These are phyloP conservation scores for Microascus cirrosus DNA, from an alignment of 2,329 filamentous ascomycete species.

Conservation along the genomic window DNA sequence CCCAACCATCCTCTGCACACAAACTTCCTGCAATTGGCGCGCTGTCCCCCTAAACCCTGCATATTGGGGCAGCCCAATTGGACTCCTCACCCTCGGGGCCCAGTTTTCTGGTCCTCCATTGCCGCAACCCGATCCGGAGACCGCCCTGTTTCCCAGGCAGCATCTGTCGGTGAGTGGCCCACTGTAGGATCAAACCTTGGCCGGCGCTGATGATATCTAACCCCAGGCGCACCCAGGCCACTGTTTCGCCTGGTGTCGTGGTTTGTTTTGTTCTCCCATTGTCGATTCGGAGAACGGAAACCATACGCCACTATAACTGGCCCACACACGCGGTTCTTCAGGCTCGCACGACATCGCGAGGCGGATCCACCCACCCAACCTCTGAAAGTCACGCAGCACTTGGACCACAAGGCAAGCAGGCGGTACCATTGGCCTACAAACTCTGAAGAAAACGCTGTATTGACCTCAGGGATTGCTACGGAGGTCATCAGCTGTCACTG, in stretches of 20 bases:
- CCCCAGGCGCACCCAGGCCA: background rate
- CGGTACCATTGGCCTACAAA: background rate
- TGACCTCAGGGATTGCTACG: background rate
- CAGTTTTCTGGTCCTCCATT: background rate
- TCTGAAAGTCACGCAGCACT: background rate
- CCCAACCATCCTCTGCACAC: background rate
- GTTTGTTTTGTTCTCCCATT: background rate
- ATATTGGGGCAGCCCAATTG: slow-evolving; percentile 2
- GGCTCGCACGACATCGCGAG: background rate
- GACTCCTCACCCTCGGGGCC: background rate
- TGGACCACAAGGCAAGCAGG: background rate
- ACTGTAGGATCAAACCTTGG: background rate
- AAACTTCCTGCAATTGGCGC: background rate
- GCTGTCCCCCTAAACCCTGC: background rate
- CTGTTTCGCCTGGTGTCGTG: slow-evolving; percentile 2
- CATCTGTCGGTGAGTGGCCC: background rate
- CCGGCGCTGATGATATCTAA: background rate
- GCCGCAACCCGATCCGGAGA: background rate
- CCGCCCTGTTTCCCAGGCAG: background rate
- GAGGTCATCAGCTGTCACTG: background rate
- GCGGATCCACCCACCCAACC: background rate
- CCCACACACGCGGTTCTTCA: background rate
- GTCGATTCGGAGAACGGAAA: background rate
- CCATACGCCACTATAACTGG: background rate
- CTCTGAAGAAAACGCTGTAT: background rate